phyloP scores from a whole-genome alignment of 164 flowering plant genomes.

The Nymphaea colorata region DNA sequence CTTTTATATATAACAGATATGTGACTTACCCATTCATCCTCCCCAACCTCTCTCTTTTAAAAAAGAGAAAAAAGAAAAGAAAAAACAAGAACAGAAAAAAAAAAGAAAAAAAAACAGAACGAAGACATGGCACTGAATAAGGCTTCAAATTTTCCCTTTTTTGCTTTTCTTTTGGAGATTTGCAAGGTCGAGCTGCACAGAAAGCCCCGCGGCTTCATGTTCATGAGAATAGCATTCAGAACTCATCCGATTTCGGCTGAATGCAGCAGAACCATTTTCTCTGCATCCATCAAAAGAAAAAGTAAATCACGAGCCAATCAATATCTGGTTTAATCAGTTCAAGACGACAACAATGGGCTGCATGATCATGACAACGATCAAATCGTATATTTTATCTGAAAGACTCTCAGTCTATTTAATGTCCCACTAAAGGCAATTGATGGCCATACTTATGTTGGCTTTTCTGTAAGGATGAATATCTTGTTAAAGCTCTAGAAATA shows the following conservation, averaged over 20 bases:
- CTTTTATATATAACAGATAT: neutral
- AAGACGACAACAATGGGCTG: too few relatives aligned
- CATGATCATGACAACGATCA: too few relatives aligned
- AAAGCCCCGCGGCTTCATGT: neutral
- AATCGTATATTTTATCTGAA: neutral
- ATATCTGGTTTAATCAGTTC: neutral
- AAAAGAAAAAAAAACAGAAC: neutral
- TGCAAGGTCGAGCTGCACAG: neutral
- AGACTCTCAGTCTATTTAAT: neutral
- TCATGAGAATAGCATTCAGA: conserved; percentile 18
- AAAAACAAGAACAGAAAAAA: neutral
- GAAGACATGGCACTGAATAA: neutral
- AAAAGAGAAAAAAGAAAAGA: neutral
- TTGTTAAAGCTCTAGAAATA: neutral
- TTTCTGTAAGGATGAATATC: neutral
- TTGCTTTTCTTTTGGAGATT: neutral
- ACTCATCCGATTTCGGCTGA: conserved; percentile 38
- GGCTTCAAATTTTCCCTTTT: neutral
- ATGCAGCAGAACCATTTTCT: conserved; percentile 87
- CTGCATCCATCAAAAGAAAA: conserved; percentile 21
- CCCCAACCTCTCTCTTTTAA: neutral
- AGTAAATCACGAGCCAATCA: neutral
- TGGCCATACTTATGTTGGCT: neutral
- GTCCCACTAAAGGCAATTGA: neutral
- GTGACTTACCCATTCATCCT: neutral